Evolutionary conservation across 768 basidiomycete genomes (phyloP), one percentile per base, ranked within the genome.

Genomic region (Mycena rebaudengoi): DNA sequence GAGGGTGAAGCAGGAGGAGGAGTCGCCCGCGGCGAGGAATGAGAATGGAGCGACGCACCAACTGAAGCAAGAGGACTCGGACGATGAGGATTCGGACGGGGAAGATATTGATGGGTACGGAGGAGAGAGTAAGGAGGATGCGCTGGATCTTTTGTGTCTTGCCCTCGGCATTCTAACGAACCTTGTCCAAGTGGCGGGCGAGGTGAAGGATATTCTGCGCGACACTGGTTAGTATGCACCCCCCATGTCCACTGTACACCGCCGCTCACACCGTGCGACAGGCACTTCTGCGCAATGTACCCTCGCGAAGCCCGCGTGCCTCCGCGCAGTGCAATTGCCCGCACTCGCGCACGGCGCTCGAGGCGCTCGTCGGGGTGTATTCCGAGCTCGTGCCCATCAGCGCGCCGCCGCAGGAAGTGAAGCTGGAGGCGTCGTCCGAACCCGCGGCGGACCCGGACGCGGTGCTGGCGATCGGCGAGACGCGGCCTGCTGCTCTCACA

Each of bases 161-260:
- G 84, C 88, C 7, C 82, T 95, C 6, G 93, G 89, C 1, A 77
- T 94, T 11, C 77, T 94, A 39, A 92, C 91, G 53, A 94, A 94
- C 73, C 78, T 94, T 41, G 86, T 92, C 0, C 90, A 93, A 69
- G 78, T 78, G 6, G 77, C 82, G n/a, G 80, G 82, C 0, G 78
- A 75, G n/a, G 81, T 83, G 11, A 86, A 85, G 43, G 73, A 80
- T 35, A 67, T 78, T 3, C 72, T 87, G 10, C 80, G 83, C 40
- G 78, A 80, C 13, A 83, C 79, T 37, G 76, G 91, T 91, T 71
- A 64, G 88, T 74, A 2, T 45, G 33, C 11, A n/a, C n/a, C 21
- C 50, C 20, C 35, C 11, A n/a, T 53, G 44, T 21, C 43, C 23
- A 12, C 28, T 18, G n/a, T 48, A 3, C 25, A n/a, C 5, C 20